Percentiles rank a stretch among this genome's conserved stretches.
Conservation (phyloP, 1,284 basidiomycete species). For the Agroathelia rolfsii region DNA sequence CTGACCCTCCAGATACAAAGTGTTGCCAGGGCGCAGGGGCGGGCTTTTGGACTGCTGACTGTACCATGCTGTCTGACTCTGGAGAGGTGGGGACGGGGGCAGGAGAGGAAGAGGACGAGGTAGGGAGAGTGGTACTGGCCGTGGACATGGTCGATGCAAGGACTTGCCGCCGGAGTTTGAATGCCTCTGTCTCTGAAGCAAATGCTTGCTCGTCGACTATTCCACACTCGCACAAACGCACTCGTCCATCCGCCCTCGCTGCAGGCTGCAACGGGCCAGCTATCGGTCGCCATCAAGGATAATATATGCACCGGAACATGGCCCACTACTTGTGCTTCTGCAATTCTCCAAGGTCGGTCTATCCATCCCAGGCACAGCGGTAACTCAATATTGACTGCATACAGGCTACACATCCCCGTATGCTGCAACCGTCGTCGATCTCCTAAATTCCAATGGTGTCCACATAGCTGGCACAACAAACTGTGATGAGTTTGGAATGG, state of each 20-base stretch:
- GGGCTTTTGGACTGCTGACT: conserved; percentile 22
- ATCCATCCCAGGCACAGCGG: conserved; percentile 2
- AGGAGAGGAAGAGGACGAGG: conserved; percentile 3
- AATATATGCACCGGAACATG: conserved; percentile 68
- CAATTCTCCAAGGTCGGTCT: conserved; percentile 53
- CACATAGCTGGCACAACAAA: conserved; percentile 83
- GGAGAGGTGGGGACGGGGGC: conserved; percentile 13
- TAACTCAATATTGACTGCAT: conserved; percentile 1
- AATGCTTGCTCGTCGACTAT: too few species aligned
- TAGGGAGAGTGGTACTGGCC: too few species aligned
- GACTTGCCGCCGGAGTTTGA: too few species aligned
- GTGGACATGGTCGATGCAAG: too few species aligned
- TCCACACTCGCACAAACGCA: too few species aligned
- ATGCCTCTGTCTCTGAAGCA: too few species aligned
- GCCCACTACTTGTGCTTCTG: conserved; percentile 74
- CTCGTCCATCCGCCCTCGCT: too few species aligned
- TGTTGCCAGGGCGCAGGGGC: conserved; percentile 76
- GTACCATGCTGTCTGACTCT: conserved; percentile 13
- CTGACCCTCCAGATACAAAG: conserved; percentile 80
- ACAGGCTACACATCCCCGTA: conserved; percentile 73
- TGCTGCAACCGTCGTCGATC: conserved; percentile 76
- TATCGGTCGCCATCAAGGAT: conserved; percentile 77
- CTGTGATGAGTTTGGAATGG: conserved; percentile 99
- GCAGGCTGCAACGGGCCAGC: too few species aligned
- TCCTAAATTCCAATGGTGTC: conserved; percentile 60